phyloP scores from a whole-genome alignment of 116 monocot genomes.

The Iris pallida region DNA sequence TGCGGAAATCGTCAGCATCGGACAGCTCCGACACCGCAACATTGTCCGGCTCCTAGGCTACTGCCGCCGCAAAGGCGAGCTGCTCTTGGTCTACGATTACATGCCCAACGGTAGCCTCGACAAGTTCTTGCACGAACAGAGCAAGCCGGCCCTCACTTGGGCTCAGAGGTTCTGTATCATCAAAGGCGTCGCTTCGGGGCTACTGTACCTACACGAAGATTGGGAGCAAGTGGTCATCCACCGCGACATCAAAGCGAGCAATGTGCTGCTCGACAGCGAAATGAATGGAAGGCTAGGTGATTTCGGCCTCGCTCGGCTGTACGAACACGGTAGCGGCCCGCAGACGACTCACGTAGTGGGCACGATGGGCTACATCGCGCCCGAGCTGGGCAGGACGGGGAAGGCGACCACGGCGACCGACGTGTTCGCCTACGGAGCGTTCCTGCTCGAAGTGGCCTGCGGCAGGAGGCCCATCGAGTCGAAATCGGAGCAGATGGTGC shows the following conservation, averaged over 20 bases:
- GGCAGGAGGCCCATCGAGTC: constrained; percentile 19
- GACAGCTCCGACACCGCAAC: constrained; percentile 7
- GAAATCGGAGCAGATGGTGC: neutral
- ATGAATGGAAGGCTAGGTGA: constrained; percentile 15
- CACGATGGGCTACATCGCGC: constrained; percentile 14
- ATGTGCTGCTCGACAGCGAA: constrained; percentile 14
- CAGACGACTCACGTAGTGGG: constrained; percentile 11
- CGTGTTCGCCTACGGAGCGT: constrained; percentile 16
- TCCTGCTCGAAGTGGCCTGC: constrained; percentile 24
- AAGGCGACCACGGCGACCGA: constrained; percentile 17
- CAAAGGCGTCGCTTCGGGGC: constrained; percentile 18
- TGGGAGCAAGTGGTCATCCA: constrained; percentile 36
- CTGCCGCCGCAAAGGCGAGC: neutral
- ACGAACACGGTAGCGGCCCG: constrained; percentile 9
- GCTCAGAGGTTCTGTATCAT: constrained; percentile 17
- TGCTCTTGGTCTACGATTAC: constrained; percentile 10
- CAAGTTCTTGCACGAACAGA: neutral
- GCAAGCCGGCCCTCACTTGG: neutral
- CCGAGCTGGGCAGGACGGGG: constrained; percentile 16
- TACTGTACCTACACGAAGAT: constrained; percentile 32
- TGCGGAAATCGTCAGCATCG: constrained; percentile 7
- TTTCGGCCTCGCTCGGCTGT: constrained; percentile 9
- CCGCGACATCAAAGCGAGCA: constrained; percentile 37
- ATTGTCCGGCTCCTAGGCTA: constrained; percentile 6
- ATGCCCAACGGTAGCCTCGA: constrained; percentile 14